Base-by-base conservation (phyloP, 2,329 filamentous ascomycete genomes). In the Arthrobotrys megalospora region DNA sequence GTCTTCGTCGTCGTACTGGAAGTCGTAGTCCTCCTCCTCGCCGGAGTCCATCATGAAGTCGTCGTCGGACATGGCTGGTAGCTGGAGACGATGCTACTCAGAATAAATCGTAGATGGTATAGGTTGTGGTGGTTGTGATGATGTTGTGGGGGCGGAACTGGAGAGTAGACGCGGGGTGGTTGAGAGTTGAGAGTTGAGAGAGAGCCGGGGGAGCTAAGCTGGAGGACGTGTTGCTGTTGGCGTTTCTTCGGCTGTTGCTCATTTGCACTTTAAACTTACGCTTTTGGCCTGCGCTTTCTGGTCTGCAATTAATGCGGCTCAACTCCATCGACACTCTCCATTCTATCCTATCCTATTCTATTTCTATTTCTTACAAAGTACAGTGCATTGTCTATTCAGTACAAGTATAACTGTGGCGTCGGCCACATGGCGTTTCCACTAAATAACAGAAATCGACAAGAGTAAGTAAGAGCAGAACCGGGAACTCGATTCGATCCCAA, bases 31-130 rank as follows among this genome's bases (percentile, higher is more conserved):
- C 81, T 87, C 97, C 90, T 94, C 91, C 86, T 95, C 92, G 84
- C 93, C 93, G 3, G 93, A 96, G 84, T 94, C 93, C 85, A 96
- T 92, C 93, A 96, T 96, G 84, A 96, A 96, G 86, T 96, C 92
- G 86, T 94, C 92, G 85, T 95, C 93, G 45, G 92, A 94, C 92
- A 94, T 94, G 80, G 80, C 87, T 85, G 72, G n/a, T 19, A 38
- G 28, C 3, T 60, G 14, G 48, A 8, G 32, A n/a, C 21, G 8
- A 12, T 32, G 3, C 14, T 38, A 21, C 12, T n/a, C n/a, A n/a
- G n/a, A n/a, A n/a, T n/a, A n/a, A n/a, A n/a, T n/a, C n/a, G n/a
- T n/a, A n/a, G n/a, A n/a, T n/a, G n/a, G n/a, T n/a, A n/a, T n/a
- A n/a, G n/a, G 28, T 14, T 52, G 28, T 38, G 16, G 52, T 11